Conservation (phyloP, 1,284 basidiomycete species). For the Austroboletus olivaceoglutinosus region DNA sequence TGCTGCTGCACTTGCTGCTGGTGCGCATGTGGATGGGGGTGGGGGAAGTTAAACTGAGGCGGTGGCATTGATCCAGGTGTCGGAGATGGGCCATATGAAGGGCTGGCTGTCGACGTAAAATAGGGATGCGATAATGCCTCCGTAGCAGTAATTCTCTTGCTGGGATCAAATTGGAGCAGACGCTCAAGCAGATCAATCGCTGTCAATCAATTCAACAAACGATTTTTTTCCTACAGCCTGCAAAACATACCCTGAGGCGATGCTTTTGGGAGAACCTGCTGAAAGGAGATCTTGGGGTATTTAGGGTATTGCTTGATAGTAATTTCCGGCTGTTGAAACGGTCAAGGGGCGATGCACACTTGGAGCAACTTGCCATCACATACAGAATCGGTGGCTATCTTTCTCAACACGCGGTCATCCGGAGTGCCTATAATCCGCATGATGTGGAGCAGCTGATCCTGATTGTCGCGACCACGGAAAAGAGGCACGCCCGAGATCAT, state of each 20-base stretch:
- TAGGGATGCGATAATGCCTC: conserved; percentile 94
- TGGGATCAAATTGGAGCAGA: conserved; percentile 95
- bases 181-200: conserved; percentile 95
- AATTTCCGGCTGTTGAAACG: conserved; percentile 76
- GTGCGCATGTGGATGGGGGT: conserved; percentile 53
- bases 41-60: conserved; percentile 67
- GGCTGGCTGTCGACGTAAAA: conserved; percentile 65
- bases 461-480: conserved; percentile 96
- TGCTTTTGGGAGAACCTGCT: conserved; percentile 89
- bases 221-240: neutral
- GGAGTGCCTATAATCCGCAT: conserved; percentile 98
- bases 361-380: conserved; percentile 25
- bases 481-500: conserved; percentile 98
- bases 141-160: conserved; percentile 87
- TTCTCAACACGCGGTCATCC: conserved; percentile 83
- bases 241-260: conserved; percentile 71
- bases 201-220: conserved; percentile 31
- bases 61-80: conserved; percentile 61
- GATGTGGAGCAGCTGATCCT: conserved; percentile 96
- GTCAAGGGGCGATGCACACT: conserved; percentile 12
- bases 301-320: conserved; percentile 85
- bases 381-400: conserved; percentile 91
- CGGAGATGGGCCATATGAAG: conserved; percentile 45
- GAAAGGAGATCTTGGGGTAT: conserved; percentile 89
- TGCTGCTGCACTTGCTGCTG: conserved; percentile 49